Evolutionary conservation across 306 rosid species (phyloP).

Genomic region (Cucurbita argyrosperma): DNA sequence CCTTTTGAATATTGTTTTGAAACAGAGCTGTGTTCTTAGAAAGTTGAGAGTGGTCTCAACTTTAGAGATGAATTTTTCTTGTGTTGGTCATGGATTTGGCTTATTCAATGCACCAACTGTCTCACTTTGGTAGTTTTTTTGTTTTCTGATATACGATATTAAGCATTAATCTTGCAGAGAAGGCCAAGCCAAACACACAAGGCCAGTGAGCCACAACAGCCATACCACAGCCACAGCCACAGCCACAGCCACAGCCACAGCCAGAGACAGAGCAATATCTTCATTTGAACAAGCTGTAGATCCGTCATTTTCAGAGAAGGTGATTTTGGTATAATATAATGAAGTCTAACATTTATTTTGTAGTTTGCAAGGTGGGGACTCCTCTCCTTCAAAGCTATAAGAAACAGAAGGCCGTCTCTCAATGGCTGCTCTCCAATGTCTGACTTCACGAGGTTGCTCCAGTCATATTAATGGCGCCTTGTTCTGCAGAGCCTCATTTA

Average conservation of each 20-base stretch:
- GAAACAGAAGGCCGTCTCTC: neutral
- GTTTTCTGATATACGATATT: neutral
- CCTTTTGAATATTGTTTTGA: too few species aligned
- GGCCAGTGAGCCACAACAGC: neutral
- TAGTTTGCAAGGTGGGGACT: neutral
- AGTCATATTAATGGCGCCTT: neutral
- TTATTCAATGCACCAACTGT: neutral
- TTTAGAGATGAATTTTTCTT: too few species aligned
- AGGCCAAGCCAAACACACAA: neutral
- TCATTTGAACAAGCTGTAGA: neutral
- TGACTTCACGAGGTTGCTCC: conserved; percentile 1
- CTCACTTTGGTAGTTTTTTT: neutral
- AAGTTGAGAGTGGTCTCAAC: too few species aligned
- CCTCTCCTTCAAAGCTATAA: neutral
- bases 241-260: neutral
- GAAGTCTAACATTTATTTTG: neutral
- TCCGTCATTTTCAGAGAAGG: neutral
- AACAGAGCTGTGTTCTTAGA: too few species aligned
- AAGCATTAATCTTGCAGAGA: neutral
- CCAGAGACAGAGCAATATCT: neutral
- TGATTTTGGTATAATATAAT: neutral
- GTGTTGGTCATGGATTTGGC: too few species aligned
- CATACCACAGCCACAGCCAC: neutral
- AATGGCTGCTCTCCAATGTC: neutral
- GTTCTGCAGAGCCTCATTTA: neutral